Evolutionary conservation across 257 asterid genomes (phyloP), one percentile per base, ranked within the genome.

Genomic region (Rhazya stricta): DNA sequence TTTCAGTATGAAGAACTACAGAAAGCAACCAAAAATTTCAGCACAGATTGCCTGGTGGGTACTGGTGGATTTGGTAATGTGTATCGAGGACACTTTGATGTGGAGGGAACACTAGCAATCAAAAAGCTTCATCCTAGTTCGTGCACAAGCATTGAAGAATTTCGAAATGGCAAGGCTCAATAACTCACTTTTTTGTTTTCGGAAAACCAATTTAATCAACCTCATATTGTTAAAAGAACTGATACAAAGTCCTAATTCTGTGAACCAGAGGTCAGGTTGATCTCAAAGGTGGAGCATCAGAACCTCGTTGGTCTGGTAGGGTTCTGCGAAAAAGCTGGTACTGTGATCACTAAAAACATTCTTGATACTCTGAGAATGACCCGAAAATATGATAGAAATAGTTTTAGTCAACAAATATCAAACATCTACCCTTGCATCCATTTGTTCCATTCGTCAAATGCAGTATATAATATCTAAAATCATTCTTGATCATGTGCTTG

Each of bases 291-390:
- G 84, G 86, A 85, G 82, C 96, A 91, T 61, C 32, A 76, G 29
- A 91, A 91, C 83, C 92, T 88, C 21, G 94, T 91, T 36, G 77
- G 85, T 21, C 85, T 91, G 39, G 89, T 86, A 62, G 97, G 97
- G 18, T 91, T 88, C 86, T 90, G 94, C 61, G 88, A 90, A 80
- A 82, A 79, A 87, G 74, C 83, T 21, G 96, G 91, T 85, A 66
- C 61, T 67, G 51, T 30, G 48, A 66, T 57, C 0, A 45, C 37
- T 27, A 68, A 1, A 61, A 12, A 16, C 37, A 6, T 19, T 12
- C 25, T 18, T 58, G 9, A 30, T 61, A 29, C 15, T n/a, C 39
- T 18, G 34, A 13, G 43, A 63, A 58, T 16, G 21, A 16, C 45
- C 69, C 11, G 41, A 25, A 61, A 61, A 3, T 61, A 29, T 29